Conservation (phyloP, 345 rosid genomes). For the Acer yangbiense region DNA sequence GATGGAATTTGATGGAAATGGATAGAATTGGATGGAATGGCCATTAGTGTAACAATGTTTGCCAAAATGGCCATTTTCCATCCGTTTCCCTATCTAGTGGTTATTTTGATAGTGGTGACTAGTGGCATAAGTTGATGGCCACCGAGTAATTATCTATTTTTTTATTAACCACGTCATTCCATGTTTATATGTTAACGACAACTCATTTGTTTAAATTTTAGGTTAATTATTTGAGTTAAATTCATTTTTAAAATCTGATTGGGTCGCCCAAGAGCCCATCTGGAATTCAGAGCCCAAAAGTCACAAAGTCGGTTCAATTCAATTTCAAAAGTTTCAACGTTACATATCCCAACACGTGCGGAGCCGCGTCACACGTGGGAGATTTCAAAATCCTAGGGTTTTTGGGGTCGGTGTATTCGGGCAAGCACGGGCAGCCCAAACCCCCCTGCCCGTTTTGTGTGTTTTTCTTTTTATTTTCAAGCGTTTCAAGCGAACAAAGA, state of each 20-base stretch:
- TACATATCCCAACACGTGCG: conserved; percentile 1
- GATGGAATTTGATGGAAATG: too few relatives aligned
- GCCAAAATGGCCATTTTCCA: too few relatives aligned
- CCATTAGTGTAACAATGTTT: too few relatives aligned
- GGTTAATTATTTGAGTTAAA: too few relatives aligned
- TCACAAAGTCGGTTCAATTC: neutral
- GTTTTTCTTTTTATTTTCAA: neutral
- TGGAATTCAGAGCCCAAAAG: neutral
- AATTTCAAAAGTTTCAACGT: conserved; percentile 2
- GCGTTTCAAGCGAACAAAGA: neutral
- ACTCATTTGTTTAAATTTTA: too few relatives aligned
- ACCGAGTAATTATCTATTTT: too few relatives aligned
- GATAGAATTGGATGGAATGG: too few relatives aligned
- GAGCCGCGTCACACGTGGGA: conserved; percentile 26
- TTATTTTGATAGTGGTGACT: too few relatives aligned
- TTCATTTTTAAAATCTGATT: neutral
- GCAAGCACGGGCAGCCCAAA: conserved; percentile 25
- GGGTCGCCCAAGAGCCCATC: neutral
- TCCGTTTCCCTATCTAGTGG: too few relatives aligned
- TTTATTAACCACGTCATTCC: too few relatives aligned
- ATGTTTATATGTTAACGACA: too few relatives aligned
- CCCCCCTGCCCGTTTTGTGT: conserved; percentile 24
- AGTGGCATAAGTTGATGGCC: too few relatives aligned
- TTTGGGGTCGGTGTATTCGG: conserved; percentile 17
- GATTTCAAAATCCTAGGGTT: conserved; percentile 46